Evolutionary conservation across 1,284 basidiomycete genomes (phyloP).

Genomic region (Chiua sp.): DNA sequence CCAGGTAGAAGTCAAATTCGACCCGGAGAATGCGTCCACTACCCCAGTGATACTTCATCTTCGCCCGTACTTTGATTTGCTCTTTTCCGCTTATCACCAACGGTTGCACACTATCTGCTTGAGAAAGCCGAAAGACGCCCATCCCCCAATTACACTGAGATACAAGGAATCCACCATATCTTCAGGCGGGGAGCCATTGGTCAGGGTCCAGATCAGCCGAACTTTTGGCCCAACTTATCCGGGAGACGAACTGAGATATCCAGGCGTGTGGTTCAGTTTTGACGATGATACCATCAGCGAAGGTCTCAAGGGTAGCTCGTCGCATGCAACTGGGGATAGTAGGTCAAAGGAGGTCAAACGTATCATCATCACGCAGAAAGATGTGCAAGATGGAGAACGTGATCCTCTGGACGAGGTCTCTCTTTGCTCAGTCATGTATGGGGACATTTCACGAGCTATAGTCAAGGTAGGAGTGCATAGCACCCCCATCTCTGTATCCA

Average conservation of each 20-base stretch:
- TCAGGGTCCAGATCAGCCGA: slow-evolving; percentile 70
- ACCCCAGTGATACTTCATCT: slow-evolving; percentile 81
- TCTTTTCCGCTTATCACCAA: slow-evolving; percentile 80
- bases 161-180: slow-evolving; percentile 75
- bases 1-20: slow-evolving; percentile 85
- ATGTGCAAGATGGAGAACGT: slow-evolving; percentile 53
- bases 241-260: slow-evolving; percentile 78
- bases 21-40: slow-evolving; percentile 71
- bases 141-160: slow-evolving; percentile 67
- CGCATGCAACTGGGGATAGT: slow-evolving; percentile 52
- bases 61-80: slow-evolving; percentile 77
- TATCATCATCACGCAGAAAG: slow-evolving; percentile 75
- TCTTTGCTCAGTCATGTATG: slow-evolving; percentile 68
- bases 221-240: slow-evolving; percentile 88
- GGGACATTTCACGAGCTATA: slow-evolving; percentile 69
- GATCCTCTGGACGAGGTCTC: slow-evolving; percentile 73
- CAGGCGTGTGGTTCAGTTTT: slow-evolving; percentile 84
- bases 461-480: slow-evolving; percentile 56
- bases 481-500: background rate
- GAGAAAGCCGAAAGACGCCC: slow-evolving; percentile 63
- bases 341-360: slow-evolving; percentile 76
- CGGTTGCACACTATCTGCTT: slow-evolving; percentile 78
- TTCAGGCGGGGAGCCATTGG: slow-evolving; percentile 60
- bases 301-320: slow-evolving; percentile 46
- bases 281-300: slow-evolving; percentile 67